phyloP scores from a whole-genome alignment of 148 eudicot genomes.

The Pouteria glomerata region DNA sequence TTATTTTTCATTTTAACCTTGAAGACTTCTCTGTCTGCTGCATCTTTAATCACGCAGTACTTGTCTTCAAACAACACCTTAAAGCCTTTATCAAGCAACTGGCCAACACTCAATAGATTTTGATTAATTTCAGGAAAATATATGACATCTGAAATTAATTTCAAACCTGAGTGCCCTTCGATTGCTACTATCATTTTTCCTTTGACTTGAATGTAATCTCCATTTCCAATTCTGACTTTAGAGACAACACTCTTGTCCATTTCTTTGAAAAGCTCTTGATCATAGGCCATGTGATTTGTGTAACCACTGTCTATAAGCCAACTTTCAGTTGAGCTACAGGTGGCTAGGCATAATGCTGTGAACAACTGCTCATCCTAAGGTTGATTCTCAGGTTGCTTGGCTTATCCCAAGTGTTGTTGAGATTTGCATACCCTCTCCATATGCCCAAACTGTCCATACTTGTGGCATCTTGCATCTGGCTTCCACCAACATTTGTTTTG shows the following conservation, averaged over 20 bases:
- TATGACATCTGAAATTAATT: conserved; percentile 1
- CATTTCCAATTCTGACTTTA: too few relatives aligned
- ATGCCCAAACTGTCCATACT: neutral
- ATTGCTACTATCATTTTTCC: conserved; percentile 7
- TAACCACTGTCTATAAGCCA: too few relatives aligned
- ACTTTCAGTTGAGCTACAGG: too few relatives aligned
- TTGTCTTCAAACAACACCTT: neutral
- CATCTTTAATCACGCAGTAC: neutral
- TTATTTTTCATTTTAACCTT: neutral
- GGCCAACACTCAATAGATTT: too few relatives aligned
- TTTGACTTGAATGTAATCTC: neutral
- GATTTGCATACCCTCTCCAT: too few relatives aligned
- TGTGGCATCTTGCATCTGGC: too few relatives aligned
- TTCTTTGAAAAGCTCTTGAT: too few relatives aligned
- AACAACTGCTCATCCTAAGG: neutral
- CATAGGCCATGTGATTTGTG: conserved; percentile 18
- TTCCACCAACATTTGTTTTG: too few relatives aligned
- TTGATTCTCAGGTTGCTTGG: neutral
- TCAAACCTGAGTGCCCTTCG: neutral
- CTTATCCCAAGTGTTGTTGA: neutral
- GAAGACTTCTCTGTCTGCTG: neutral
- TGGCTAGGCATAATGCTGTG: neutral
- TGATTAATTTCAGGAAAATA: too few relatives aligned
- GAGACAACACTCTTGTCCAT: neutral
- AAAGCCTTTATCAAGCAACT: too few relatives aligned